phyloP scores from a whole-genome alignment of 2,329 filamentous ascomycete genomes.

The Colletotrichum echinochloae region DNA sequence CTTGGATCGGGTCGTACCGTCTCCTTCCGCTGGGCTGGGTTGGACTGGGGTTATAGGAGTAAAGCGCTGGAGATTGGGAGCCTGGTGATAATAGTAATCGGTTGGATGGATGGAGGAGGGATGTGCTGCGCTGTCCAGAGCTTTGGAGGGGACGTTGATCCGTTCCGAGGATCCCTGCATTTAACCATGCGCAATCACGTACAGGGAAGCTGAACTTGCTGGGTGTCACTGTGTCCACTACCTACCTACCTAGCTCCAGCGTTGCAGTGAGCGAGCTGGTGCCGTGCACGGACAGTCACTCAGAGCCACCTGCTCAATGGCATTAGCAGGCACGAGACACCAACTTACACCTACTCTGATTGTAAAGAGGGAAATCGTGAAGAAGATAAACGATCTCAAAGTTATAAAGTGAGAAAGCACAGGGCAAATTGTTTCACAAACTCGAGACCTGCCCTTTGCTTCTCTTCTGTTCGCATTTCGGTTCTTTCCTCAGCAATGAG shows the following conservation, averaged over 20 bases:
- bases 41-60: background rate
- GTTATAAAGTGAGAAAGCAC: slow-evolving; percentile 36
- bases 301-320: slow-evolving; percentile 19
- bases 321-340: slow-evolving; percentile 35
- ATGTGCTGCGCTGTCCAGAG: slow-evolving; percentile 32
- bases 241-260: background rate
- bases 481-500: slow-evolving; percentile 4
- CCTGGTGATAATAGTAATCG: slow-evolving; percentile 25
- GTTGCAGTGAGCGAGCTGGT: slow-evolving; percentile 9
- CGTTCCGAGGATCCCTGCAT: slow-evolving; percentile 30
- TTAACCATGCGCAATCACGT: background rate
- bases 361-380: slow-evolving; percentile 26
- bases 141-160: slow-evolving; percentile 25
- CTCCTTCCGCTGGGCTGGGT: background rate
- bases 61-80: slow-evolving; percentile 1
- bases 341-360: slow-evolving; percentile 37
- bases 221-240: slow-evolving; percentile 19
- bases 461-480: background rate
- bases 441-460: background rate
- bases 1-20: slow-evolving; percentile 4
- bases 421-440: slow-evolving; percentile 38
- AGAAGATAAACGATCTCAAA: background rate
- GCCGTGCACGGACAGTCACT: slow-evolving; percentile 32
- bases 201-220: background rate
- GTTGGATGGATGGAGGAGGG: background rate